Base-by-base conservation (phyloP, 345 rosid genomes). In the Heritiera littoralis region DNA sequence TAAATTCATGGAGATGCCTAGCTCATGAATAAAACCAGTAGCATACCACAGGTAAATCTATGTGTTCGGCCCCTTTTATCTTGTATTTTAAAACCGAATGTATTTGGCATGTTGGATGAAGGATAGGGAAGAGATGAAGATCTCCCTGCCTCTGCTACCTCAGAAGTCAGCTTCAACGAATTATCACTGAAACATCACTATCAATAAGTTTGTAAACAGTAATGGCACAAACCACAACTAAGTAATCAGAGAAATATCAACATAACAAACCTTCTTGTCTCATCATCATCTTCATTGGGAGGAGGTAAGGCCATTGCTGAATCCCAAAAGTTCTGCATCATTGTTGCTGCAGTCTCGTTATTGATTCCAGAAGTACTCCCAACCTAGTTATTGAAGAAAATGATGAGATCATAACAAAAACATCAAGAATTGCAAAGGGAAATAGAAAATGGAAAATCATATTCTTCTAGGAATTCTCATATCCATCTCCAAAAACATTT, bases 301-400 rank as follows among this genome's bases (percentile, higher is more conserved):
- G 93, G 92, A 86, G 93, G 88, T 73, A 89, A 76, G 46, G 91
- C 90, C 93, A 94, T 89, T 72, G 98, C 98, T 28, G 99, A 94
- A 88, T 97, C 99, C 98, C 99, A 97, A 88, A 97, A 94, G 83
- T 90, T 97, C 72, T 97, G 98, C 98, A 94, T 93, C 98, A 94
- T 87, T 17, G 94, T 80, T 91, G 82, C 87, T 66, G 95, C 80
- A 52, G 92, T 85, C 88, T 97, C 99, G 76, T 83, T 92, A 75
- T 81, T 91, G 77, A 88, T 80, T 82, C 92, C 99, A 70, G 89
- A 81, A 71, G 92, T 84, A 73, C 79, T 93, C 77, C 98, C 98
- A 64, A 84, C 98, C 99, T 97, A 78, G 83, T 84, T 74, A 80
- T 65, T 12, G 41, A 63, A 78, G 58, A 40, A 78, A 56, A 54